These are phyloP conservation scores for Cerrena zonata DNA, from an alignment of 1,284 basidiomycete species.

Conservation along the genomic window DNA sequence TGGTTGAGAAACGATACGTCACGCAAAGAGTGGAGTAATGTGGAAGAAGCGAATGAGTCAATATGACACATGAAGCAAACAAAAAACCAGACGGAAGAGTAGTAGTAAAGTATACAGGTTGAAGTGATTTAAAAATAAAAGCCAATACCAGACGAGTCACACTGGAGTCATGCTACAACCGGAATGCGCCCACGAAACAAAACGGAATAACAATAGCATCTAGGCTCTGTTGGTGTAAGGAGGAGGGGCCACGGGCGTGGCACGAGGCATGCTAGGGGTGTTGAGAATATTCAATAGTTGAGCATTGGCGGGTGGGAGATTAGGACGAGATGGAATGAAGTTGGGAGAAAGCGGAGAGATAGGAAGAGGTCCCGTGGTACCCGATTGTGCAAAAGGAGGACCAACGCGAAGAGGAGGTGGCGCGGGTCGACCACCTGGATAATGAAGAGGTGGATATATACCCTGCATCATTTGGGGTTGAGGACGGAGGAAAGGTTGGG, in stretches of 20 bases:
- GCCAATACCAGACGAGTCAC: constrained; percentile 8
- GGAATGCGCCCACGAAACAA: constrained; percentile 10
- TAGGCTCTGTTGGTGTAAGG: constrained; percentile 20
- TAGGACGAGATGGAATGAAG: constrained; percentile 12
- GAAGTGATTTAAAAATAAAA: constrained; percentile 1
- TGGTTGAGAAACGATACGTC: neutral
- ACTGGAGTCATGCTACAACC: constrained; percentile 20
- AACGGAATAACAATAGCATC: constrained; percentile 20
- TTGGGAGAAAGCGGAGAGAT: constrained; percentile 14
- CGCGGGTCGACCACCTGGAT: no score
- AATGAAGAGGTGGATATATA: constrained; percentile 8
- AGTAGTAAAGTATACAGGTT: constrained; percentile 5
- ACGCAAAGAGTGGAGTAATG: neutral
- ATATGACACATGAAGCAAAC: constrained; percentile 8
- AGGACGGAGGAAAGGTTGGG: neutral
- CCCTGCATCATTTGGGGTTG: constrained; percentile 1
- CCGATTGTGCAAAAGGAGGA: constrained; percentile 12
- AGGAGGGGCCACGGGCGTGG: constrained; percentile 15
- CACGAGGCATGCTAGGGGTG: constrained; percentile 22
- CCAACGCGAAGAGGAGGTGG: constrained; percentile 11
- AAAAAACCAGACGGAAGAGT: constrained; percentile 4
- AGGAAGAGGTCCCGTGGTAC: constrained; percentile 16
- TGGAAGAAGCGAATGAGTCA: no score
- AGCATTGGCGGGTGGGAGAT: constrained; percentile 21
- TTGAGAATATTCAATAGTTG: constrained; percentile 33